phyloP scores from a whole-genome alignment of 257 asterid genomes.

The Solanum gandarillasii region DNA sequence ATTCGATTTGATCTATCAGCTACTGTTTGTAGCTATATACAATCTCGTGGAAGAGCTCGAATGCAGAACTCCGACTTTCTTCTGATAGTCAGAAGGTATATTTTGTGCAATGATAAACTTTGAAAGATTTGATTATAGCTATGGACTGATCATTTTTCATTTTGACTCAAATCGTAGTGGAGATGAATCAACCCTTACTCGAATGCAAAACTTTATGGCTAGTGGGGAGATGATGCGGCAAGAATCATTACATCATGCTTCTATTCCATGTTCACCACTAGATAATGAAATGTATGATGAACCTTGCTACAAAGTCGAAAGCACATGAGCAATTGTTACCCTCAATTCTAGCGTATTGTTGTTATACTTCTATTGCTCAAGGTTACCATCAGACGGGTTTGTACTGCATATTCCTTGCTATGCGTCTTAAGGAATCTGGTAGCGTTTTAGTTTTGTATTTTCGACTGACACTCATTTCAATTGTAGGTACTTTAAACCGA shows the following conservation, averaged over 20 bases:
- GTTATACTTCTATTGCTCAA: conserved; percentile 64
- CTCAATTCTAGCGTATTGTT: conserved; percentile 53
- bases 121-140: neutral
- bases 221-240: conserved; percentile 63
- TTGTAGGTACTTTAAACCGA: conserved; percentile 62
- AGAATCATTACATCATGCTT: conserved; percentile 49
- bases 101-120: neutral
- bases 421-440: neutral
- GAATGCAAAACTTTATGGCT: conserved; percentile 36
- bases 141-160: neutral
- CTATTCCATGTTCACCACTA: conserved; percentile 54
- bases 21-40: conserved; percentile 79
- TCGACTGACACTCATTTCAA: neutral
- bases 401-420: conserved; percentile 3
- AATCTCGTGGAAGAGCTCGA: conserved; percentile 92
- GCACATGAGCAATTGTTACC: conserved; percentile 54
- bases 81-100: conserved; percentile 53
- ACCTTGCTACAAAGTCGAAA: conserved; percentile 41
- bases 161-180: conserved; percentile 24
- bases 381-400: conserved; percentile 78
- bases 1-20: conserved; percentile 73
- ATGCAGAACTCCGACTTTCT: conserved; percentile 74
- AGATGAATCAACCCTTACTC: conserved; percentile 32
- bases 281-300: conserved; percentile 25
- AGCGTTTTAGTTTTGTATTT: neutral